Percentiles rank a stretch among this genome's conserved stretches.
phyloP scores from a whole-genome alignment of 371 early-diverging fungal genomes.

The Parasitella parasitica region DNA sequence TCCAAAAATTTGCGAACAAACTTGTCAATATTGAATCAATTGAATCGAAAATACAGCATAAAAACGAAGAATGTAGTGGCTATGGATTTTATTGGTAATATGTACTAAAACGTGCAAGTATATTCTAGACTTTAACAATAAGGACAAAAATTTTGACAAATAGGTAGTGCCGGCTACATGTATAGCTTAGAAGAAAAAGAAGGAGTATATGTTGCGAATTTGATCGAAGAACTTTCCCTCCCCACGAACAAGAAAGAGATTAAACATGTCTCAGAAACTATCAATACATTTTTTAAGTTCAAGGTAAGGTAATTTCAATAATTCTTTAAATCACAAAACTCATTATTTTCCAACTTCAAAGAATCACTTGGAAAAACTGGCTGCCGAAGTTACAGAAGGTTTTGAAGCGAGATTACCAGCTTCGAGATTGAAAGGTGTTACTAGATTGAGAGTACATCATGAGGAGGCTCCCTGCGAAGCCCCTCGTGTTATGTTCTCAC shows the following conservation, averaged over 20 bases:
- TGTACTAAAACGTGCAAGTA: slow-evolving; percentile 12
- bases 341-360: slow-evolving; percentile 17
- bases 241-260: slow-evolving; percentile 5
- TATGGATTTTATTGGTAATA: slow-evolving; percentile 23
- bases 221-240: slow-evolving; percentile 11
- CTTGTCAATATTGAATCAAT: slow-evolving; percentile 19
- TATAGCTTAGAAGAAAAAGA: slow-evolving; percentile 16
- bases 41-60: slow-evolving; percentile 21
- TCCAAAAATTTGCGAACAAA: slow-evolving; percentile 23
- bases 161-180: slow-evolving; percentile 15
- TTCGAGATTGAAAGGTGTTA: slow-evolving; percentile 17
- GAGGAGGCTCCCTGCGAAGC: slow-evolving; percentile 14
- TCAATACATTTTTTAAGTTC: slow-evolving; percentile 20
- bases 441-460: slow-evolving; percentile 10
- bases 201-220: slow-evolving; percentile 10
- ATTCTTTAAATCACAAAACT: slow-evolving; percentile 12
- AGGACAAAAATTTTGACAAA: slow-evolving; percentile 9
- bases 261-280: slow-evolving; percentile 11
- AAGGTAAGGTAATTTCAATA: slow-evolving; percentile 12
- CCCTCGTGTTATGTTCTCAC: slow-evolving; percentile 19
- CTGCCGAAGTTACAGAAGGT: slow-evolving; percentile 13
- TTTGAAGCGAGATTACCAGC: slow-evolving; percentile 9
- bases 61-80: slow-evolving; percentile 19
- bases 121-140: slow-evolving; percentile 7
- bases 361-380: slow-evolving; percentile 19